phyloP scores from a whole-genome alignment of 768 basidiomycete genomes.

The Clathrus columnatus region DNA sequence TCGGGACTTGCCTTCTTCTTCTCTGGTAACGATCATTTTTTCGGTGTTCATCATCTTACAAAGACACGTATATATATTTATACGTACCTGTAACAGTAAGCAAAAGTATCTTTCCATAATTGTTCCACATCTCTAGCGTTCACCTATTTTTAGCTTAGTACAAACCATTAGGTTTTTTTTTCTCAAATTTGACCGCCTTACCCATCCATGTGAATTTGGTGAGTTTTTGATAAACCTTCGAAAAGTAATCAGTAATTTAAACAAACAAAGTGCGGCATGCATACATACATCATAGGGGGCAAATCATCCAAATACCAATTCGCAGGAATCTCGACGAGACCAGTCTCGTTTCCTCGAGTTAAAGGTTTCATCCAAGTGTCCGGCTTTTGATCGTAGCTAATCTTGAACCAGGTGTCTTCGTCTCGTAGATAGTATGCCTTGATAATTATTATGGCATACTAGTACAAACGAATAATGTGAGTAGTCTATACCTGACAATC shows the following conservation, averaged over 20 bases:
- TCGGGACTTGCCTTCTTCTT: conserved; percentile 37
- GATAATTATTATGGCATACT: neutral
- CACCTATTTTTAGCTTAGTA: conserved; percentile 32
- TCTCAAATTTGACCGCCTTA: conserved; percentile 16
- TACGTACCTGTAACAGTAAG: conserved; percentile 51
- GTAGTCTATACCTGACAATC: conserved; percentile 26
- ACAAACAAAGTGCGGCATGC: neutral
- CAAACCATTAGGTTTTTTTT: neutral
- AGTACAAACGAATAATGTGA: neutral
- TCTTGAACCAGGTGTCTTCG: conserved; percentile 65
- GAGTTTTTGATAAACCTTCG: conserved; percentile 60
- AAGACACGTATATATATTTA: neutral
- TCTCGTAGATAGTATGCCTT: conserved; percentile 63
- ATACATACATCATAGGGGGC: conserved; percentile 58
- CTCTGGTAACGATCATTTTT: conserved; percentile 32
- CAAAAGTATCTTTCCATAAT: conserved; percentile 69
- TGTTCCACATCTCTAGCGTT: conserved; percentile 57
- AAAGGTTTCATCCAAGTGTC: conserved; percentile 71
- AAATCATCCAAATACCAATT: conserved; percentile 76
- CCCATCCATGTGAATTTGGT: conserved; percentile 68
- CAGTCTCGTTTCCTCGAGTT: conserved; percentile 51
- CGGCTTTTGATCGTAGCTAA: conserved; percentile 51
- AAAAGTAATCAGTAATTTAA: conserved; percentile 7
- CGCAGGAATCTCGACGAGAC: conserved; percentile 54
- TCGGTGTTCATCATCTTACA: conserved; percentile 3